Evolutionary conservation across 768 basidiomycete species (phyloP), one percentile per base, ranked within the genome.

Genomic region (Tulasnella sp.): DNA sequence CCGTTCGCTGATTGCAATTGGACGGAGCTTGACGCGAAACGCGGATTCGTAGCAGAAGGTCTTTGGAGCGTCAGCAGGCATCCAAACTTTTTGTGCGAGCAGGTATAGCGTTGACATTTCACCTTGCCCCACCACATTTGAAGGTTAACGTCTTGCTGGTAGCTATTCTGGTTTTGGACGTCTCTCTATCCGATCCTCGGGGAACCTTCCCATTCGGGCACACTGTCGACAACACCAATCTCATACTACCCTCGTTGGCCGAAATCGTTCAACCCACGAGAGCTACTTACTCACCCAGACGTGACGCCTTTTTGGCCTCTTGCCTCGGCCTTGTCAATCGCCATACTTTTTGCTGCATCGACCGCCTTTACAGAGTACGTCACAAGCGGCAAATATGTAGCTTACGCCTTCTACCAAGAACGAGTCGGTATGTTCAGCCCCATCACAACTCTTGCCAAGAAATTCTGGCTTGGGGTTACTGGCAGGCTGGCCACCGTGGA

Each of bases 81-180:
- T 85, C 96, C 97, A 46, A 99, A 99, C 85, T 97, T 95, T 84
- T 86, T 92, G 0, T 96, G 94, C 84, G 97, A 99, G 84, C 96
- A 79, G 78, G 78, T 79, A 56, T 8, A 34, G 2, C 14, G 3
- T 3, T 44, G 9, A 18, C 27, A 6, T 34, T 27, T 48, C 31
- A 36, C 9, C 18, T 7, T 72, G 10, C 44, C 14, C 38, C 46
- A 27, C 36, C 24, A 21, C 10, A 21, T 34, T 14, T 44, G 4
- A 39, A 18, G 24, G 9, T 7, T 31, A 5, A 78, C 46, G 2
- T 24, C 9, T 19, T 52, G 14, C 42, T 36, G 31, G 31, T 34
- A 72, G 78, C 6, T 48, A 21, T 72, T 79, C n/a, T 79, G 78
- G 68, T 40, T 44, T 48, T 79, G 62, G 52, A 74, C 56, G 89